Base-by-base conservation (phyloP, 345 rosid species). In the Euphorbia pulcherrima region DNA sequence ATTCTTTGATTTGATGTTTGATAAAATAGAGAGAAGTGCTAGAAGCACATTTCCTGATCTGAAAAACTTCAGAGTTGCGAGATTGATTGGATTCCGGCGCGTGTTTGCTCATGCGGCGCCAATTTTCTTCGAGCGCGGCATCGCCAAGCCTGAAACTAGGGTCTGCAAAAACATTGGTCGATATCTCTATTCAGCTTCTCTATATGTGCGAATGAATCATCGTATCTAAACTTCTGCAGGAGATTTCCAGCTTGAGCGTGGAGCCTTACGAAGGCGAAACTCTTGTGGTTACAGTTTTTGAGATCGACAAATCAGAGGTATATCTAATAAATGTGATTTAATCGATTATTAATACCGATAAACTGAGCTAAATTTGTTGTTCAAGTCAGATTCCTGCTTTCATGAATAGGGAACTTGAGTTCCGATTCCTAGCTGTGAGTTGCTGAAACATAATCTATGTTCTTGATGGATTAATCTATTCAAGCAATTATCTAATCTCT, bases 71-170 rank as follows among this genome's bases (percentile, higher is more conserved):
- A 83, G 97, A 81, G 82, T 91, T 18, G 97, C 95, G 27, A 84
- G 80, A 74, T 65, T 94, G 66, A 69, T 78, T 12, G 96, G 88
- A 53, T 93, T 89, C 78, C 86, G 98, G 26, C 88, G 98, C 40
- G 94, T 86, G 1, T 93, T 85, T 63, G 97, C 93, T 44, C 92
- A 89, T 76, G 72, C 67, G 0, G 89, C 99, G 30, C 97, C 99
- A 7, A 83, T 91, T 70, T 94, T 94, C 92, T 91, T 94, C 73
- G 90, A 94, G 52, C 92, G 97, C 11, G 92, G 97, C 28, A 89
- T 94, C 75, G 99, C 97, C 33, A 94, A 84, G 59, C 88, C 83
- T 46, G 85, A 85, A 77, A 94, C 99, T 24, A 88, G 80, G 92
- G 99, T 94, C 46, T n/a, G 1, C 39, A 26, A 7, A 37, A 23